Conservation (phyloP, 179 eudicot genomes). For the Drosera spatulata region DNA sequence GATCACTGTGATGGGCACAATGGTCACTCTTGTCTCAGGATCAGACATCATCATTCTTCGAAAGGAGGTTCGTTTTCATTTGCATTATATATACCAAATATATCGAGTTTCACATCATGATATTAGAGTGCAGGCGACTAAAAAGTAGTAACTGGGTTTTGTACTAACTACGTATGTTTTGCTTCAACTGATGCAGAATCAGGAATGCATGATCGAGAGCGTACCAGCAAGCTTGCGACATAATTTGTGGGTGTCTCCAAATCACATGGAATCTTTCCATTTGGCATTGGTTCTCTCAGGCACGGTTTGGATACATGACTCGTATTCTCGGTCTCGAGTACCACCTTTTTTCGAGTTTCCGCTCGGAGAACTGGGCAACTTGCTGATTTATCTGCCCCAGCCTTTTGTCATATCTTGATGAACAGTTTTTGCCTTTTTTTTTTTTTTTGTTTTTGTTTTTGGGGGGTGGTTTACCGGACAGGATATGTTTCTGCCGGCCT, state of each 20-base stretch:
- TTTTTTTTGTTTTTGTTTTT: too few species aligned
- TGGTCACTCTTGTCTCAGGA: slow-evolving; percentile 15
- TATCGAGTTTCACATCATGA: too few species aligned
- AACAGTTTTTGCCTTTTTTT: too few species aligned
- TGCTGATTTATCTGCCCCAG: slow-evolving; percentile 19
- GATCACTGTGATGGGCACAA: slow-evolving; percentile 14
- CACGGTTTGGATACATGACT: slow-evolving; percentile 25
- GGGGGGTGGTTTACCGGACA: too few species aligned
- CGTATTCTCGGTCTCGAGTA: slow-evolving; percentile 11
- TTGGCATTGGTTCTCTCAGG: slow-evolving; percentile 10
- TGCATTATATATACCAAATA: background rate
- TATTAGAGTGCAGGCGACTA: too few species aligned
- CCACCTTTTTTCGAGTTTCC: slow-evolving; percentile 22
- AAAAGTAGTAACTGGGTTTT: too few species aligned
- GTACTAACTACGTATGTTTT: too few species aligned
- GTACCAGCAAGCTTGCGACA: slow-evolving; percentile 12
- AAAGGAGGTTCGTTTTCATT: slow-evolving; percentile 10
- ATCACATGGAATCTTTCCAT: slow-evolving; percentile 11
- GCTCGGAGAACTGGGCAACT: slow-evolving; percentile 14
- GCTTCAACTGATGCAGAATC: slow-evolving; percentile 4
- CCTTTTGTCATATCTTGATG: slow-evolving; percentile 18
- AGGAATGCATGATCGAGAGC: slow-evolving; percentile 17
- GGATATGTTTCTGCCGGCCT: too few species aligned
- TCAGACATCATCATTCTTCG: slow-evolving; percentile 13
- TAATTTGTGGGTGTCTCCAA: slow-evolving; percentile 11